Evolutionary conservation across 164 flowering plant genomes (phyloP).

Genomic region (Aristolochia californica): DNA sequence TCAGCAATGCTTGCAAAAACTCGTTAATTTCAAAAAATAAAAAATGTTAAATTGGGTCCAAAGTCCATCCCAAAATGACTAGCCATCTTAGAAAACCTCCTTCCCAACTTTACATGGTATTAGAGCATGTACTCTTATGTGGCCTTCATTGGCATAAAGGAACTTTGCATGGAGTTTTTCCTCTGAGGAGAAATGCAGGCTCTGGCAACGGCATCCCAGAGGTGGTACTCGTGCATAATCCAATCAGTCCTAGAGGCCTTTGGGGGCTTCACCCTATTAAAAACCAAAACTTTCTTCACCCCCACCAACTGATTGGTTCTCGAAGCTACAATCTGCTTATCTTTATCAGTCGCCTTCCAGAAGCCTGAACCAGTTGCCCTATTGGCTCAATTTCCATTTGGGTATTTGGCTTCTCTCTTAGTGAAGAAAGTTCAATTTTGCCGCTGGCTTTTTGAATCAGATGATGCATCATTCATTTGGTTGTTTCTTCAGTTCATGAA

Average conservation of each 20-base stretch:
- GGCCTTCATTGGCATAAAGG: too few relatives aligned
- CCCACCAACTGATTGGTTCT: slow-evolving; percentile 9
- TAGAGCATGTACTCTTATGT: too few relatives aligned
- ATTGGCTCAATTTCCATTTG: slow-evolving; percentile 14
- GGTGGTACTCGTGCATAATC: slow-evolving; percentile 22
- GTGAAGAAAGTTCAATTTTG: slow-evolving; percentile 7
- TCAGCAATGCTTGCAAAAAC: too few relatives aligned
- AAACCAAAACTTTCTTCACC: slow-evolving; percentile 18
- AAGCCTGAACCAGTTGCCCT: slow-evolving; percentile 15
- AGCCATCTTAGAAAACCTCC: too few relatives aligned
- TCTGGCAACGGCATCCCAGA: slow-evolving; percentile 7
- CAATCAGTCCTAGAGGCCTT: slow-evolving; percentile 17
- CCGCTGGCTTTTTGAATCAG: background rate
- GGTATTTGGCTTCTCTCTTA: slow-evolving; percentile 13
- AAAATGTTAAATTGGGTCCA: too few relatives aligned
- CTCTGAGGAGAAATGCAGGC: slow-evolving; percentile 4
- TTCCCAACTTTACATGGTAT: too few relatives aligned
- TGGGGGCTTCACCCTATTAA: slow-evolving; percentile 17
- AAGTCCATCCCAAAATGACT: too few relatives aligned
- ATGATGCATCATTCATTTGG: background rate
- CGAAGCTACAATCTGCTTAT: too few relatives aligned
- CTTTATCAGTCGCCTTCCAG: slow-evolving; percentile 23
- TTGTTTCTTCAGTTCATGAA: background rate
- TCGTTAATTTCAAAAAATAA: too few relatives aligned
- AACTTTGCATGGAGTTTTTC: too few relatives aligned